Base-by-base conservation (phyloP, 208 protist genomes). In the Tetramitus jugosus region DNA sequence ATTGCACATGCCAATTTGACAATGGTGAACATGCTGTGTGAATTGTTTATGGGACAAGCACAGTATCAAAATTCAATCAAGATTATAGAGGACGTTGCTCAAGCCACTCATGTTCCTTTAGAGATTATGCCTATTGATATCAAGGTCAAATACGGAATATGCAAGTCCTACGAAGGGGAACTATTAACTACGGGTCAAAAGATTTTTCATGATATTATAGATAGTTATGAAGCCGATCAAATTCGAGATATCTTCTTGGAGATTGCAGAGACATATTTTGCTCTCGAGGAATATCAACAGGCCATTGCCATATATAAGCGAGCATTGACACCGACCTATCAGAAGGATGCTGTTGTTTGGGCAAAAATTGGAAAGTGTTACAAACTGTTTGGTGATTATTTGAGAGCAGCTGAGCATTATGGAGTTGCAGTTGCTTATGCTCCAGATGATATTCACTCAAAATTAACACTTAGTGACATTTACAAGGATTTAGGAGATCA, bases 191-290 rank as follows among this genome's bases (percentile, higher is more conserved):
- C n/a, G n/a, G n/a, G n/a, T n/a, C n/a, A n/a, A n/a, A n/a, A n/a
- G n/a, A n/a, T 80, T 61, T 82, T 82, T 56, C 52, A 82, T 33
- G 79, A 80, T 43, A 39, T 83, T 31, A 56, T 77, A 52, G 61
- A 76, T 10, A 62, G 53, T n/a, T n/a, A n/a, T 45, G 29, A 76
- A 7, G 80, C 72, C 0, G 62, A 62, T 62, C 53, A 56, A 40
- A 81, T 76, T 52, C 67, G 76, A 13, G 80, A 83, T 52, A 42
- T 83, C 7, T 78, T 69, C 23, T 78, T 74, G 45, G 75, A 81
- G n/a, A 79, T 83, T 72, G 80, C 53, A 46, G 80, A 82, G 35
- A 76, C 76, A 7, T 82, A 80, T 29, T 68, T 39, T 39, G 45
- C 61, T 26, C 49, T 79, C n/a, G 71, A 61, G 4, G 62, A 76